These are phyloP conservation scores for Macrolepiota albuminosa DNA, from an alignment of 768 basidiomycete genomes.

Conservation along the genomic window DNA sequence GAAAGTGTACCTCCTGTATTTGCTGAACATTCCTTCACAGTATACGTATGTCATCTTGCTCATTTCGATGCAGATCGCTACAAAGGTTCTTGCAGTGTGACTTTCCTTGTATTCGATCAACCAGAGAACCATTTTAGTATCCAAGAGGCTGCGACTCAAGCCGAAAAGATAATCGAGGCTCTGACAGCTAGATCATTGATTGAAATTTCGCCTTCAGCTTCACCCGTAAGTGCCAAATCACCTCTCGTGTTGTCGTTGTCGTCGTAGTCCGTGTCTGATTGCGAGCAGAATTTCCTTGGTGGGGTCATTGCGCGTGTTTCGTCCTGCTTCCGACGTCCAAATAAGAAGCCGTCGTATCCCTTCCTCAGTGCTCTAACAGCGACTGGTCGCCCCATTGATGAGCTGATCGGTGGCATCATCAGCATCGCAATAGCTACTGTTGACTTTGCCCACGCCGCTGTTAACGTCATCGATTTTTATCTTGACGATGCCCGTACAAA, in stretches of 20 bases:
- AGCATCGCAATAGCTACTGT: slow-evolving; percentile 45
- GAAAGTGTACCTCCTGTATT: neutral
- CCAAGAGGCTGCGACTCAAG: slow-evolving; percentile 22
- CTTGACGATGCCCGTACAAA: slow-evolving; percentile 34
- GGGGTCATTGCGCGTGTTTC: neutral
- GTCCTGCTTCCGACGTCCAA: slow-evolving; percentile 8
- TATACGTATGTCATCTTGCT: slow-evolving; percentile 5
- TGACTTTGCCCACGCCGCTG: slow-evolving; percentile 43
- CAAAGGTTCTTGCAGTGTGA: slow-evolving; percentile 10
- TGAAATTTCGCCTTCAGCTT: slow-evolving; percentile 19
- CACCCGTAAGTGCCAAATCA: slow-evolving; percentile 20
- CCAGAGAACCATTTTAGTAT: slow-evolving; percentile 30
- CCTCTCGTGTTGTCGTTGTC: neutral
- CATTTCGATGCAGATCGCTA: neutral
- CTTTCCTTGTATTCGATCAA: slow-evolving; percentile 24
- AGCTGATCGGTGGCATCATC: slow-evolving; percentile 39
- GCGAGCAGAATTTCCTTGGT: slow-evolving; percentile 10
- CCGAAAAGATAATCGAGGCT: slow-evolving; percentile 24
- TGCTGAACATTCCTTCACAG: neutral
- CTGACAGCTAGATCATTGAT: slow-evolving; percentile 28
- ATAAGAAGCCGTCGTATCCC: slow-evolving; percentile 29
- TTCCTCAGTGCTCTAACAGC: slow-evolving; percentile 34
- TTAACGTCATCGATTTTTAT: slow-evolving; percentile 50
- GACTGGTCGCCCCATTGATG: slow-evolving; percentile 33
- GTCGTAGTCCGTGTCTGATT: neutral